Percentiles rank a stretch among this genome's conserved stretches.
phyloP scores from a whole-genome alignment of 805 yeast genomes.

The Ogataea ramenticola region DNA sequence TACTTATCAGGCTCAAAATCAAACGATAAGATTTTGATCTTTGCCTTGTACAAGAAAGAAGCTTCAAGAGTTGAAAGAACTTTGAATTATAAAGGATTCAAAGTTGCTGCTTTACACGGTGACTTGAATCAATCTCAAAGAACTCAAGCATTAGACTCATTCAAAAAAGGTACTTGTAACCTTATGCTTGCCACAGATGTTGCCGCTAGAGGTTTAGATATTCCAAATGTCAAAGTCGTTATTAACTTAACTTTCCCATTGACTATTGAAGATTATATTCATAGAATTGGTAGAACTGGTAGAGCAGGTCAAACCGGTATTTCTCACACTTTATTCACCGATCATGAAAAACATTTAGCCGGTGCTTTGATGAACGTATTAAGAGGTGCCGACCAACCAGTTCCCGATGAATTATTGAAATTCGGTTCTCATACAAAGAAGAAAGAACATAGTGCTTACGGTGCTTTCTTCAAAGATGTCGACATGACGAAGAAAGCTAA shows the following conservation, averaged over 20 bases:
- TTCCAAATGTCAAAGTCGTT: conserved; percentile 77
- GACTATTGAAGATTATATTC: conserved; percentile 77
- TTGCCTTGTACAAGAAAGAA: conserved; percentile 94
- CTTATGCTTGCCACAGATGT: conserved; percentile 94
- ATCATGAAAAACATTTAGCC: conserved; percentile 90
- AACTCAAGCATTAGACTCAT: conserved; percentile 75
- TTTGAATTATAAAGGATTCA: conserved; percentile 63
- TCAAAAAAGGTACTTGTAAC: conserved; percentile 72
- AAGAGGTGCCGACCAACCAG: conserved; percentile 90
- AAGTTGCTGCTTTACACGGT: conserved; percentile 93
- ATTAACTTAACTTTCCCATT: conserved; percentile 91
- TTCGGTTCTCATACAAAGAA: conserved; percentile 98
- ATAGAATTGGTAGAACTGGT: conserved; percentile 94
- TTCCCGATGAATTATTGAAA: conserved; percentile 89
- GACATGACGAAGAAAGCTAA: conserved; percentile 79
- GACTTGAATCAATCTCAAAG: conserved; percentile 90
- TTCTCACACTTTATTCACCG: conserved; percentile 94
- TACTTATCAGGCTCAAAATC: conserved; percentile 60
- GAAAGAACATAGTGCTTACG: conserved; percentile 96
- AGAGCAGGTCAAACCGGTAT: conserved; percentile 94
- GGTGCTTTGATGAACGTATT: conserved; percentile 91
- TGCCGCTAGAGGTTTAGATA: conserved; percentile 95
- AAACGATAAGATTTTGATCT: conserved; percentile 80
- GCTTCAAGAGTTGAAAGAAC: conserved; percentile 84
- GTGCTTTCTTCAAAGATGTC: conserved; percentile 93